Percentiles rank a stretch among this genome's conserved stretches.
Evolutionary conservation across 2,329 filamentous ascomycete genomes (phyloP).

Genomic region (Calonectria naviculata): DNA sequence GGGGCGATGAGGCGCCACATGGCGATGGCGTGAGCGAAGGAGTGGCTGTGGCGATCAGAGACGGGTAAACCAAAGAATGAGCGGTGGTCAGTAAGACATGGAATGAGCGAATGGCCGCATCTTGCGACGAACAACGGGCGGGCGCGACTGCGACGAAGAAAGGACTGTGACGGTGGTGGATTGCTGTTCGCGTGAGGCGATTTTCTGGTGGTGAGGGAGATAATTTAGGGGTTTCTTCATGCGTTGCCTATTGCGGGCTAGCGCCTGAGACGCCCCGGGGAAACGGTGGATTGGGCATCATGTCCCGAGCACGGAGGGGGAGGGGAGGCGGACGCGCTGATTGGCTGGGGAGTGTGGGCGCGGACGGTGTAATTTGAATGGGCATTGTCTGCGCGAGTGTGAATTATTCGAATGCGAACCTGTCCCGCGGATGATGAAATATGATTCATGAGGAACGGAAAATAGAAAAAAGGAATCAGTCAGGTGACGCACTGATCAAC

Average conservation of each 20-base stretch:
- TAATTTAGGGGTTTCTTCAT: slow-evolving; percentile 18
- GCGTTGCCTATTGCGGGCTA: slow-evolving; percentile 10
- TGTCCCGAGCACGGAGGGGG: neutral
- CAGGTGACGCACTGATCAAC: neutral
- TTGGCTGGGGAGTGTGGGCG: neutral
- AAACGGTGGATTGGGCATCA: neutral
- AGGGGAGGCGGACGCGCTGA: neutral
- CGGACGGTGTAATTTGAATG: neutral
- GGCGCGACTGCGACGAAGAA: slow-evolving; percentile 4
- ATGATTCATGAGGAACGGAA: neutral
- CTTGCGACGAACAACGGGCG: slow-evolving; percentile 25
- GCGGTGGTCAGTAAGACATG: slow-evolving; percentile 17
- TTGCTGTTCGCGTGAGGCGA: slow-evolving; percentile 16
- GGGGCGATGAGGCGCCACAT: slow-evolving; percentile 14
- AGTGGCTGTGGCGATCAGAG: neutral
- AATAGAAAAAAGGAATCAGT: neutral
- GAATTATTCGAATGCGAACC: neutral
- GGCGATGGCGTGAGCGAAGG: neutral
- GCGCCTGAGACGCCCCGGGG: neutral
- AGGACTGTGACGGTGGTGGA: neutral
- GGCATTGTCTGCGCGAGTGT: neutral
- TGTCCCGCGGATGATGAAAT: neutral
- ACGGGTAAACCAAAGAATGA: slow-evolving; percentile 11
- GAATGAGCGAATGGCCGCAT: slow-evolving; percentile 34
- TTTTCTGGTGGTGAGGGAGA: slow-evolving; percentile 1